Percentiles rank a stretch among this genome's conserved stretches.
These are phyloP conservation scores for Aechmea fasciata DNA, from an alignment of 176 grass and related monocot species.

Conservation along the genomic window DNA sequence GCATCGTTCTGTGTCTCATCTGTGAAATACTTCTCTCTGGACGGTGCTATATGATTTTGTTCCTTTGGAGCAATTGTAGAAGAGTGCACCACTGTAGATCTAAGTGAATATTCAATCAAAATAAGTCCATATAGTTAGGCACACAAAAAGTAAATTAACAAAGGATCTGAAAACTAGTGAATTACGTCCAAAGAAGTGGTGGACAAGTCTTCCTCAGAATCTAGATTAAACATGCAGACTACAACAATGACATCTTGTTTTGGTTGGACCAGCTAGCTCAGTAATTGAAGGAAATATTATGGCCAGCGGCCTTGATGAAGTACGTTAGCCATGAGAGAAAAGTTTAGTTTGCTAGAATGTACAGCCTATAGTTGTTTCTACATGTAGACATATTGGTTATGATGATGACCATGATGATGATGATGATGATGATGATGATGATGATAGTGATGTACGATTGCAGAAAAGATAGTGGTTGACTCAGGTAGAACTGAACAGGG, in stretches of 20 bases:
- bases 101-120: constrained; percentile 1
- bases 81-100: constrained; percentile 30
- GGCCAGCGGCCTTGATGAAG: no score
- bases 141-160: background rate
- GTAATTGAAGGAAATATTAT: no score
- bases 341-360: no score
- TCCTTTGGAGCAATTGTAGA: constrained; percentile 27
- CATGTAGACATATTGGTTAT: no score
- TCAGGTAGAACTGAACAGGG: background rate
- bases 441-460: background rate
- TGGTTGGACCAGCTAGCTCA: no score
- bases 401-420: no score
- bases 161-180: no score
- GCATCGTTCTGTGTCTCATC: constrained; percentile 22
- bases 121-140: background rate
- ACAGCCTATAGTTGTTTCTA: no score
- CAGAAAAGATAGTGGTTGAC: constrained; percentile 6
- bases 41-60: constrained; percentile 10
- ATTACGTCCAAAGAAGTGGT: background rate
- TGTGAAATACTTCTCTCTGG: constrained; percentile 22
- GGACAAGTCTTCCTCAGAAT: background rate
- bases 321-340: no score
- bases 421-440: background rate
- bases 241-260: background rate
- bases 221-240: background rate